Base-by-base conservation (phyloP, 2,329 filamentous ascomycete genomes). In the Aspergillus jensenii region DNA sequence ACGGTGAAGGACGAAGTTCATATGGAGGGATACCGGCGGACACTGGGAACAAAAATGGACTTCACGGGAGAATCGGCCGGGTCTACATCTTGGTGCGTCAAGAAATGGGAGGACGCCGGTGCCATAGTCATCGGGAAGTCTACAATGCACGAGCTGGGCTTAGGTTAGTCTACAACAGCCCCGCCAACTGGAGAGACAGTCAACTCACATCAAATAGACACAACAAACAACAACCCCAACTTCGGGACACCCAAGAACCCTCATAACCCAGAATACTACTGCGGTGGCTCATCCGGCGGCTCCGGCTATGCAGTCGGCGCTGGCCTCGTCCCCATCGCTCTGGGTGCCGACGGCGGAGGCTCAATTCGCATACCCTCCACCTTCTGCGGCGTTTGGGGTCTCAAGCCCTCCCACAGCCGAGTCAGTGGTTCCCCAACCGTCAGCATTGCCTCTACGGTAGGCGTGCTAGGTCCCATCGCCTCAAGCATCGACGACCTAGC, bases 1-100 rank as follows among this genome's bases (percentile, higher is more conserved):
- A 89, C 88, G 0, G 84, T 95, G 66, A 96, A 96, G 76, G 91
- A 96, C 68, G 91, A 96, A 68, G 82, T 88, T 15, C 82, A 88
- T 62, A 78, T 92, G 33, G 81, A 85, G 62, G 90, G 89, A 14
- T 93, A 91, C 70, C 82, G 84, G 51, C 84, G 82, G 61, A 88
- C 85, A 53, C 76, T 84, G 48, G 91, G 89, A 21, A 87, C 88
- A 67, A 82, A 77, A 60, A 79, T 87, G 46, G 81, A 88, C 62
- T 82, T 84, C 57, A 82, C 79, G 2, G 60, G 79, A 69, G 62
- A 79, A 67, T 69, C 75, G 15, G 77, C 78, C 52, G 78, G 80
- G 35, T 47, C 52, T 60, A 90, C 90, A 0, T 82, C 80, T 4
- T 93, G 89, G 88, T 90, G 89, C 58, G 84, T 91, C 5, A 78